Conservation (phyloP, 139 green algal species). For the Diplosphaera chodatii region DNA sequence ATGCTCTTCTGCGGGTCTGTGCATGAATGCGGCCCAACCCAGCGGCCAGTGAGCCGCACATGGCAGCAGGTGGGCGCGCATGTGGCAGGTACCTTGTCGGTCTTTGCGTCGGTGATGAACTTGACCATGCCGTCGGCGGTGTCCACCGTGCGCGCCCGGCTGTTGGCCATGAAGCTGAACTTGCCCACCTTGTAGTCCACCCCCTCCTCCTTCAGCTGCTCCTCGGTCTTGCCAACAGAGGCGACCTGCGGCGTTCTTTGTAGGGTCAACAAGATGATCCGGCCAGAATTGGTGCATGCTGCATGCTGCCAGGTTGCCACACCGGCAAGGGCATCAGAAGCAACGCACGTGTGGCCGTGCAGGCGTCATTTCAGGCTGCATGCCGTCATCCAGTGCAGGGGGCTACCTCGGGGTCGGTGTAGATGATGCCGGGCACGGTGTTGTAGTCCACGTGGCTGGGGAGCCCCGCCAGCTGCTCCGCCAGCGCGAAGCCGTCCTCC, state of each 20-base stretch:
- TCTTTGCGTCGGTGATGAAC: slow-evolving; percentile 82
- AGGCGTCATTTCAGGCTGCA: no score
- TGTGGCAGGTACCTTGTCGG: slow-evolving; percentile 83
- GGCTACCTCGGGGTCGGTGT: slow-evolving; percentile 93
- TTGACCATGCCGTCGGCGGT: slow-evolving; percentile 92
- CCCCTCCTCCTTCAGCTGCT: slow-evolving; percentile 67
- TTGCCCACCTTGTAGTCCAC: slow-evolving; percentile 84
- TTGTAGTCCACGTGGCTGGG: slow-evolving; percentile 96
- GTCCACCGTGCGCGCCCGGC: slow-evolving; percentile 77
- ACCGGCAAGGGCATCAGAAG: no score
- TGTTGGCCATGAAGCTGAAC: slow-evolving; percentile 97
- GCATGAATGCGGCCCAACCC: no score
- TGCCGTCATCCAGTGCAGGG: no score
- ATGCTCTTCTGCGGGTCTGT: no score
- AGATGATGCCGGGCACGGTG: slow-evolving; percentile 95
- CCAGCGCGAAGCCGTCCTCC: slow-evolving; percentile 95
- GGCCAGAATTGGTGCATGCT: no score
- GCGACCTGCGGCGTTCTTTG: slow-evolving; percentile 76
- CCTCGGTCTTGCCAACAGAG: slow-evolving; percentile 78
- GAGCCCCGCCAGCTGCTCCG: slow-evolving; percentile 89
- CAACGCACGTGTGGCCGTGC: no score
- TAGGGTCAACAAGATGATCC: no score
- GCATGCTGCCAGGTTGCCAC: no score
- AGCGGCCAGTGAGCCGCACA: no score
- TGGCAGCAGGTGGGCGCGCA: no score